Conservation (phyloP, 345 rosid species). For the Populus alba region DNA sequence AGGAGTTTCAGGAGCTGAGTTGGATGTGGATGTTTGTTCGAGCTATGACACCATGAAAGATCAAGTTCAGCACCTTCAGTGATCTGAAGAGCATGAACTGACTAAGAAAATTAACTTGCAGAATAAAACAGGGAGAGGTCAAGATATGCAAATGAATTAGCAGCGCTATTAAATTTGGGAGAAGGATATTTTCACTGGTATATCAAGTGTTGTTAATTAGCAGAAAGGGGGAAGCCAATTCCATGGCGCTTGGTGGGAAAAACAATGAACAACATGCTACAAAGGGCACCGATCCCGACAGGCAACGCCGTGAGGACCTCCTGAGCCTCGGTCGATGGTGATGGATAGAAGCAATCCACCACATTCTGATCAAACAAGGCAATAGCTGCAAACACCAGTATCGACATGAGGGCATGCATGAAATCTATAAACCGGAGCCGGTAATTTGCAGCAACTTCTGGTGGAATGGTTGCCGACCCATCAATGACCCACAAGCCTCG, state of each 20-base stretch:
- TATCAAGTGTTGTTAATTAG: neutral
- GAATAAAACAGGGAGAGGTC: neutral
- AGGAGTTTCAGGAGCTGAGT: neutral
- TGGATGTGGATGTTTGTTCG: neutral
- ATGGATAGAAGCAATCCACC: slow-evolving; percentile 67
- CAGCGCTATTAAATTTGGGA: neutral
- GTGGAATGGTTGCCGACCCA: slow-evolving; percentile 57
- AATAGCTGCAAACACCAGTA: slow-evolving; percentile 70
- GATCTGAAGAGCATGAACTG: neutral
- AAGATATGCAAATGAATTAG: neutral
- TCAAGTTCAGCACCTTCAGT: neutral
- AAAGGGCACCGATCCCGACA: slow-evolving; percentile 65
- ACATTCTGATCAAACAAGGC: slow-evolving; percentile 72
- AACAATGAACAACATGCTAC: slow-evolving; percentile 74
- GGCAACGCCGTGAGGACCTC: slow-evolving; percentile 80
- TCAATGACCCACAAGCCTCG: slow-evolving; percentile 80
- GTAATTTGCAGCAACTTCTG: slow-evolving; percentile 53
- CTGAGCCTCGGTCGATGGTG: slow-evolving; percentile 60
- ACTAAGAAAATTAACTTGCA: neutral
- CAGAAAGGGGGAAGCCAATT: slow-evolving; percentile 74
- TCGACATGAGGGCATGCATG: slow-evolving; percentile 69
- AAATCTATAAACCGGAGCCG: slow-evolving; percentile 65
- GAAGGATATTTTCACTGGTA: neutral
- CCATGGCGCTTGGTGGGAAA: slow-evolving; percentile 91
- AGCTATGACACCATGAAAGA: neutral